Evolutionary conservation across 1,284 basidiomycete species (phyloP), one percentile per base, ranked within the genome.

Genomic region (Leucoagaricus sp.): DNA sequence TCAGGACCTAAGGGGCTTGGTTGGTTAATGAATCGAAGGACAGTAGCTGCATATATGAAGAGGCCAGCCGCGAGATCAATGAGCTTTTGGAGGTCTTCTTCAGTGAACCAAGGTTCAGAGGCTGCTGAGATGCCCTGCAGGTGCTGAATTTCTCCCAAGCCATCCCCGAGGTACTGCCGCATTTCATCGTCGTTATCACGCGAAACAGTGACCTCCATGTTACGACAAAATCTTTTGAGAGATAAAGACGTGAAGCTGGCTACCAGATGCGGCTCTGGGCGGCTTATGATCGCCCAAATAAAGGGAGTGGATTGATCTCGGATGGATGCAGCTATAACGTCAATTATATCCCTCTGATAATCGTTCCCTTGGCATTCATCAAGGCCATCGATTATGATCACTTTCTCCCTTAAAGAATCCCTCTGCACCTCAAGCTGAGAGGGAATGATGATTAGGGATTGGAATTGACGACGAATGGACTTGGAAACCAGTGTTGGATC

Each of bases 401-500:
- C 17, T 21, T 42, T 19, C 38, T 31, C 26, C 28, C 28, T 28
- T 23, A 51, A n/a, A 31, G 26, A 36, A 5, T 8, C 12, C 9
- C 17, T 26, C 31, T 21, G 26, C 13, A 25, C 17, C 10, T 19
- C 23, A 10, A 42, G 38, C 15, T 51, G n/a, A 0, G 42, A 4
- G 17, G 40, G 49, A 12, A 2, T 42, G 23, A 31, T 28, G 26
- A 51, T 23, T 4, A 51, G 26, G 12, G 29, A 15, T 7, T 42
- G 49, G 40, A 51, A 51, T 28, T 51, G 49, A 12, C 13, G 34
- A n/a, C 4, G 0, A 31, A 51, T 51, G 3, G 40, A 42, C n/a
- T 51, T 51, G 25, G 17, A 31, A 9, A 51, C 49, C n/a, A 44
- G 38, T 13, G 49, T 29, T 15, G 49, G 49, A 28, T 51, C 38